These are phyloP conservation scores for Trametes pubescens DNA, from an alignment of 1,284 basidiomycete species.

Conservation along the genomic window DNA sequence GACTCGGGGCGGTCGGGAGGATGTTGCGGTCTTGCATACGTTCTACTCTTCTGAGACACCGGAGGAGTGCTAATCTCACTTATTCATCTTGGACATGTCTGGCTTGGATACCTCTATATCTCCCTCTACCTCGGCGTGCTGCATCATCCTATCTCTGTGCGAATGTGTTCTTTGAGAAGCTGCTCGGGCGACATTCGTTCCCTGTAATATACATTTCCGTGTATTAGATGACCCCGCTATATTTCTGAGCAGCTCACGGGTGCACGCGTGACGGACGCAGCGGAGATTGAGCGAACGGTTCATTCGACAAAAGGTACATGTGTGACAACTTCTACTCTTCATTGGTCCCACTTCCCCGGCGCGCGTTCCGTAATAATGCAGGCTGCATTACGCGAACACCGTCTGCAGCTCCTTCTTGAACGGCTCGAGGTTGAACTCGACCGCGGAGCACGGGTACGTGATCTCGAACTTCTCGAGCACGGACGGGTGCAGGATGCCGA, in stretches of 20 bases:
- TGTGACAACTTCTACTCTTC: conserved; percentile 20
- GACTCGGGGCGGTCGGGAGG: neutral
- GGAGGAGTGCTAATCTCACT: conserved; percentile 24
- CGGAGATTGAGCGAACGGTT: neutral
- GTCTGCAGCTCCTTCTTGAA: conserved; percentile 75
- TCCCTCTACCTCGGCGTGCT: conserved; percentile 3
- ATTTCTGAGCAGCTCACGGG: neutral
- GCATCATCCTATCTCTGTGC: conserved; percentile 3
- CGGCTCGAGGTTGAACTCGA: conserved; percentile 94
- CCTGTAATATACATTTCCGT: conserved; percentile 20
- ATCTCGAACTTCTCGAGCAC: conserved; percentile 96
- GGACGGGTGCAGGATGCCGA: conserved; percentile 91
- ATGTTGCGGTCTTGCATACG: conserved; percentile 20
- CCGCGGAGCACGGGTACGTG: conserved; percentile 92
- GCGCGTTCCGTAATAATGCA: too few relatives aligned
- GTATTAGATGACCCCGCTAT: conserved; percentile 16
- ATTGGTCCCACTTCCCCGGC: neutral
- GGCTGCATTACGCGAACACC: conserved; percentile 32
- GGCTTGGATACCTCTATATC: conserved; percentile 15
- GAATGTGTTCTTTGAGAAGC: neutral
- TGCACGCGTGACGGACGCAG: neutral
- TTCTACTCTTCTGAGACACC: conserved; percentile 11
- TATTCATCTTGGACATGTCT: conserved; percentile 18
- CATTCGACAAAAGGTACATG: conserved; percentile 25
- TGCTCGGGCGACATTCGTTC: conserved; percentile 16